Base-by-base conservation (phyloP, 2,329 filamentous ascomycete genomes). In the Cladophialophora yegresii region DNA sequence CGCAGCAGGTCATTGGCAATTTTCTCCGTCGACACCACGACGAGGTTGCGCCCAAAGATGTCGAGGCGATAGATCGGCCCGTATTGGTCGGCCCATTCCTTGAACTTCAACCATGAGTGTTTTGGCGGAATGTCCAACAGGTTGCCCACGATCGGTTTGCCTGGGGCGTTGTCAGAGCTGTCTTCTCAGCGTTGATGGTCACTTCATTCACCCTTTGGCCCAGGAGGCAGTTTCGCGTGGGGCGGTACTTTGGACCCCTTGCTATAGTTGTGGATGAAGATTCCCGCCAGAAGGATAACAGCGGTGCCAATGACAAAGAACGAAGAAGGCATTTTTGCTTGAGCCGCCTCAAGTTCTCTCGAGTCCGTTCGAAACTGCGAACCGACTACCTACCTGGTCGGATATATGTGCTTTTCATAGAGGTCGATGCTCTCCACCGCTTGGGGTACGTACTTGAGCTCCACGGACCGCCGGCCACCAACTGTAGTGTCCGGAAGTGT, bases 61-160 rank as follows among this genome's bases (percentile, higher is more conserved):
- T 77, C 75, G 33, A 83, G 71, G 9, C 76, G 76, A 67, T 77
- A 82, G 32, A 84, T 76, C 4, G 77, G 73, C 1, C 81, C 75
- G 60, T 76, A 74, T 58, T 72, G 63, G 16, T 76, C 68, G 26
- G 72, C 70, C 73, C 76, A 78, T 28, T 74, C 70, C 13, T 75
- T 70, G 71, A 80, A 80, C 58, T 78, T 75, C 16, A 79, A 66
- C 79, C 79, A 81, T 26, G 73, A 75, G 67, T 79, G 73, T 22
- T 69, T 64, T 7, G 71, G 69, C 7, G 75, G 76, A 9, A 78
- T 73, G 33, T 76, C 71, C 3, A 70, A 69, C 16, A 78, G 67
- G 55, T 78, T 77, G 20, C 77, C 77, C 32, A 78, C 45, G 2
- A 77, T 28, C 13, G 70, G 70, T 58, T 61, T 61, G 13, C 66